These are phyloP conservation scores for Mycena sp. DNA, from an alignment of 1,284 basidiomycete genomes.

Conservation along the genomic window DNA sequence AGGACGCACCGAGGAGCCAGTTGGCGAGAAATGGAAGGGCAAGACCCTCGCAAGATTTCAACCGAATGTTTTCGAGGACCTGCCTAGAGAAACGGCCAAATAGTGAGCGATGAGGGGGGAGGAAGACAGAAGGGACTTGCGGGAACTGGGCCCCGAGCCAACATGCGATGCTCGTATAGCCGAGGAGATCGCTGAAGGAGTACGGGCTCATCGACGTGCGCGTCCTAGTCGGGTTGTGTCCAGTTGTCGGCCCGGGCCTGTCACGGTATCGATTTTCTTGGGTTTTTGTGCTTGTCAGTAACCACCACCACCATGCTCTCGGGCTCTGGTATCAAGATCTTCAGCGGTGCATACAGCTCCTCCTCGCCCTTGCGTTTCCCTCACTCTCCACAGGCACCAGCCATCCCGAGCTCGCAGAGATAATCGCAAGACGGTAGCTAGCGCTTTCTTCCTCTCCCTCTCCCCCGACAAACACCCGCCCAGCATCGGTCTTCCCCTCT, in stretches of 20 bases:
- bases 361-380: too few species aligned
- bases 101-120: conserved; percentile 2
- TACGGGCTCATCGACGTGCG: conserved; percentile 44
- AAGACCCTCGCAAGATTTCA: conserved; percentile 85
- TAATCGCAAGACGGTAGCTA: conserved; percentile 89
- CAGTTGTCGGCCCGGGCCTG: neutral
- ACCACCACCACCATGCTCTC: neutral
- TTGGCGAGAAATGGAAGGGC: conserved; percentile 90
- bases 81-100: conserved; percentile 56
- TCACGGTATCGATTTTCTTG: too few species aligned
- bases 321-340: conserved; percentile 12
- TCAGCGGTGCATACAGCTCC: neutral
- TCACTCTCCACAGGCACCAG: conserved; percentile 57
- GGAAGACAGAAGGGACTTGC: conserved; percentile 67
- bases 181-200: conserved; percentile 63
- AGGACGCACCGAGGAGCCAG: conserved; percentile 82
- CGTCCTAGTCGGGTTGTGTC: neutral
- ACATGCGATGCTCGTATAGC: conserved; percentile 82
- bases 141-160: conserved; percentile 95
- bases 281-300: too few species aligned
- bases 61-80: conserved; percentile 81
- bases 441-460: conserved; percentile 30
- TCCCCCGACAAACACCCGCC: conserved; percentile 21
- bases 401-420: conserved; percentile 94
- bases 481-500: conserved; percentile 87